Base-by-base conservation (phyloP, 768 basidiomycete species). In the Trametes elegans region DNA sequence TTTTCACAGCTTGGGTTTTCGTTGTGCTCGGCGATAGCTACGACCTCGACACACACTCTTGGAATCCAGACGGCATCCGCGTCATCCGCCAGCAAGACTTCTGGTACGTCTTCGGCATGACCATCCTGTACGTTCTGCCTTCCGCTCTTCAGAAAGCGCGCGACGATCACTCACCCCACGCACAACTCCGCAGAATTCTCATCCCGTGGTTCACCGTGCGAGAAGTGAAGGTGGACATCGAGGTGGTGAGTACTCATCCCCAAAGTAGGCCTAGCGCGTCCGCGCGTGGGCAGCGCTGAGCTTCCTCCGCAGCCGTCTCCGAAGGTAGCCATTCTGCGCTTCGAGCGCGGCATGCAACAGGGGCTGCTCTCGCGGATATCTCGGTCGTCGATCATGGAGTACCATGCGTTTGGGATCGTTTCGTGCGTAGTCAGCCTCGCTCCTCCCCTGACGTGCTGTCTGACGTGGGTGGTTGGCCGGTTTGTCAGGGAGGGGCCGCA, bases 311-410 rank as follows among this genome's bases (percentile, higher is more conserved):
- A 75, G 74, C 75, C 75, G 3, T 76, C 75, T 9, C 67, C 70
- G 5, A 76, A 76, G 55, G 75, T 75, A 2, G 74, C 75, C 0
- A 66, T 76, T 50, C 42, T 76, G 38, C 67, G 72, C 23, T 76
- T 76, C 60, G 62, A 73, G 58, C 72, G 75, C 29, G 75, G 75
- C 18, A 75, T 77, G 73, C 75, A 76, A 57, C 75, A 77, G 41
- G 75, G 76, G n/a, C 68, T 77, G 31, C 65, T 77, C 5, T 72
- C 69, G 5, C 71, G 76, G 10, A 70, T 77, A 57, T 72, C 72
- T 34, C 72, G 73, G 23, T 68, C 70, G 2, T 62, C 73, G 2
- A 66, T 75, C 39, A 67, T 73, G 74, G 75, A 77, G 57, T 78
- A 78, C 60, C 76, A 78, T 49, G 73, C 76, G 9, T 77, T 77